Conservation (phyloP, 345 rosid genomes). For the Acer campestre region DNA sequence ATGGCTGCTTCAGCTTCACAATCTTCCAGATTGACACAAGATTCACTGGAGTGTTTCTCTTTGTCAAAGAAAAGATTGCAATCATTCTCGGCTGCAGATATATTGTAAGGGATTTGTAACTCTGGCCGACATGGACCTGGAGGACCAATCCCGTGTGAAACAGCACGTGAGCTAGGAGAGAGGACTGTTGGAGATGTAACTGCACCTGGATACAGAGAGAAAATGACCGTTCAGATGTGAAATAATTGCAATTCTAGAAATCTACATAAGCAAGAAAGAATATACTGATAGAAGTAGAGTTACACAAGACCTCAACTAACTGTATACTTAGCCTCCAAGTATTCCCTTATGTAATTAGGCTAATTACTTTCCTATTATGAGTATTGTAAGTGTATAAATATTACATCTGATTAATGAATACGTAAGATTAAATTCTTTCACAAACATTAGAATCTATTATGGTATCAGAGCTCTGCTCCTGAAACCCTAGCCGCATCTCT, state of each 20-base stretch:
- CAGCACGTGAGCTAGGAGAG: slow-evolving; percentile 47
- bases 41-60: slow-evolving; percentile 50
- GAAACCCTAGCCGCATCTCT: too few relatives aligned
- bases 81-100: slow-evolving; percentile 46
- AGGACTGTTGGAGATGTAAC: slow-evolving; percentile 85
- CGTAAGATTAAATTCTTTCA: too few relatives aligned
- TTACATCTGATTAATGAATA: too few relatives aligned
- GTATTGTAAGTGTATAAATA: too few relatives aligned
- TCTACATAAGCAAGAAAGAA: slow-evolving; percentile 10
- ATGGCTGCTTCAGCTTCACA: slow-evolving; percentile 32
- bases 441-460: too few relatives aligned
- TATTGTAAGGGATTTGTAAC: slow-evolving; percentile 45
- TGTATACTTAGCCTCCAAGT: too few relatives aligned
- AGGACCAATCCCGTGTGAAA: slow-evolving; percentile 59
- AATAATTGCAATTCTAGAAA: neutral
- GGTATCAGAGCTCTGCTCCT: too few relatives aligned
- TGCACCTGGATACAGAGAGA: slow-evolving; percentile 59
- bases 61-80: slow-evolving; percentile 72
- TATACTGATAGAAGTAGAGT: too few relatives aligned
- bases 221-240: slow-evolving; percentile 15
- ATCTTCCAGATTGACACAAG: slow-evolving; percentile 64
- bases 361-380: too few relatives aligned
- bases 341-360: too few relatives aligned
- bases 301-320: too few relatives aligned
- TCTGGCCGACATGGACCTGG: slow-evolving; percentile 54